phyloP scores from a whole-genome alignment of 345 rosid genomes.

The Triadica sebifera region DNA sequence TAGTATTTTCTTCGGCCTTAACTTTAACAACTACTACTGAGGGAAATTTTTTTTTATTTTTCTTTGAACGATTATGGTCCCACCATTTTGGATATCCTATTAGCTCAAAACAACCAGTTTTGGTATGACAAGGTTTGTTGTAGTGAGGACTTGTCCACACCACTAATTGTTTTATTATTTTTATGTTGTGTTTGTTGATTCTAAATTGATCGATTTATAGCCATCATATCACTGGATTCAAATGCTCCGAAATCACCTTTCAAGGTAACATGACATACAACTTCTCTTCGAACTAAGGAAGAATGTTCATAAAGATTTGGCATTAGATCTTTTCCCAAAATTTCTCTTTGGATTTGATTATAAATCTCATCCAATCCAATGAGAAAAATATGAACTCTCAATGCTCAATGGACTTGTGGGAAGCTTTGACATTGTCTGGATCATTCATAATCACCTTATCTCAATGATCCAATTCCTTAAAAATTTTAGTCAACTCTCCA shows the following conservation, averaged over 20 bases:
- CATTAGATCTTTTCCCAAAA: background rate
- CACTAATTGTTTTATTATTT: background rate
- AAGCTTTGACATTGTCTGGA: background rate
- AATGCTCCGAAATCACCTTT: background rate
- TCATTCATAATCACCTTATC: too few species aligned
- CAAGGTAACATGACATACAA: background rate
- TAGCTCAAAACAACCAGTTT: background rate
- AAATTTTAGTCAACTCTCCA: background rate
- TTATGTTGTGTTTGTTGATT: background rate
- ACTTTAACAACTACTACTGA: background rate
- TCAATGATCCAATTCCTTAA: background rate
- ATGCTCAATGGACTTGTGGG: background rate
- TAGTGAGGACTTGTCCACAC: background rate
- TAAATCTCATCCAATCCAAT: background rate
- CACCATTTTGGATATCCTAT: background rate
- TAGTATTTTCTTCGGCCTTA: background rate
- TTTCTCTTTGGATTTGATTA: background rate
- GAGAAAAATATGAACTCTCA: background rate
- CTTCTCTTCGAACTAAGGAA: background rate
- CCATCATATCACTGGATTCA: background rate
- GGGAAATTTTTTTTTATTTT: background rate
- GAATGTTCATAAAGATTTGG: background rate
- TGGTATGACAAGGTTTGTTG: background rate
- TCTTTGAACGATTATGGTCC: background rate
- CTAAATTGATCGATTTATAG: background rate